phyloP scores from a whole-genome alignment of 2,329 filamentous ascomycete genomes.

The Lasiodiplodia hormozganensis region DNA sequence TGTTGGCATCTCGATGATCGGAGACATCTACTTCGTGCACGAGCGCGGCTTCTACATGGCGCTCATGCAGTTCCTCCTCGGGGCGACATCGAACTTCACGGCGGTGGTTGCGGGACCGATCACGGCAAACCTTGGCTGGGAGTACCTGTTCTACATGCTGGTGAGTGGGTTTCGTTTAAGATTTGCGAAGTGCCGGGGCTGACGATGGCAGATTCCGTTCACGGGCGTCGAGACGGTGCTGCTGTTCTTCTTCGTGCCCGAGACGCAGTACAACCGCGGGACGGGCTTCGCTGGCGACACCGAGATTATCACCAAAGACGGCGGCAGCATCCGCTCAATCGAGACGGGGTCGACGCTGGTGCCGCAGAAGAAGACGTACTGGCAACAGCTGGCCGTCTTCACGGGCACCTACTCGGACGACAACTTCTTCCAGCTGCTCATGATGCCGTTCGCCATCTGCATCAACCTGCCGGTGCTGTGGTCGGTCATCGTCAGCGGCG shows the following conservation, averaged over 20 bases:
- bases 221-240: slow-evolving; percentile 53
- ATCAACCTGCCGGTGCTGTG: slow-evolving; percentile 60
- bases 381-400: slow-evolving; percentile 47
- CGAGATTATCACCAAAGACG: background rate
- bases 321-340: slow-evolving; percentile 15
- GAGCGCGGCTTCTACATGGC: slow-evolving; percentile 56
- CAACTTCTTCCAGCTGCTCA: slow-evolving; percentile 47
- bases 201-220: slow-evolving; percentile 33
- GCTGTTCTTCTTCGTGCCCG: slow-evolving; percentile 59
- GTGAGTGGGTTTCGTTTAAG: slow-evolving; percentile 41
- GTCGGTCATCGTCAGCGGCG: slow-evolving; percentile 57
- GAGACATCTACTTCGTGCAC: slow-evolving; percentile 58
- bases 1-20: slow-evolving; percentile 46
- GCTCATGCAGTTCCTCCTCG: slow-evolving; percentile 50
- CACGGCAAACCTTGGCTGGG: slow-evolving; percentile 50
- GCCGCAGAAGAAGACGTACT: slow-evolving; percentile 43
- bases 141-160: slow-evolving; percentile 56
- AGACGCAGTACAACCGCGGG: slow-evolving; percentile 57
- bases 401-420: slow-evolving; percentile 48
- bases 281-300: slow-evolving; percentile 36
- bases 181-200: slow-evolving; percentile 52
- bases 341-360: background rate
- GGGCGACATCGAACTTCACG: slow-evolving; percentile 28
- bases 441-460: slow-evolving; percentile 58
- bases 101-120: slow-evolving; percentile 14